A percentile compares a stretch with the other conserved stretches of the same genome.
phyloP scores from a whole-genome alignment of 2,329 filamentous ascomycete species.

The Fusarium duplospermum region DNA sequence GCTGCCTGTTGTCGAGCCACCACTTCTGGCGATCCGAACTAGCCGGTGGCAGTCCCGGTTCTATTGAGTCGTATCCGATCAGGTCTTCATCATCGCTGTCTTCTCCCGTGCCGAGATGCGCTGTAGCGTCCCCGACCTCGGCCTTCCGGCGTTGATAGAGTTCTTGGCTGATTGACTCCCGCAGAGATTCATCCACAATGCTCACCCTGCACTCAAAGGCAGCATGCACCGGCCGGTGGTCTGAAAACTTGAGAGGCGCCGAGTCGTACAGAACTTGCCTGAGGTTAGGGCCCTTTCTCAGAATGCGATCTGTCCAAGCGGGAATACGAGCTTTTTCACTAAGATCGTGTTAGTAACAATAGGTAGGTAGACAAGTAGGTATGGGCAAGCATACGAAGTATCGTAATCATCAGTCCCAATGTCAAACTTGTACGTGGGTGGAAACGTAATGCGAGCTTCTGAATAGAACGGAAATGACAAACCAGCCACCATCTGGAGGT shows the following conservation, averaged over 20 bases:
- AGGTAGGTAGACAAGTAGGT: neutral
- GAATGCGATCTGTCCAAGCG: constrained; percentile 95
- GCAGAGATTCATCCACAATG: constrained; percentile 79
- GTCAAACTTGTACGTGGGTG: constrained; percentile 96
- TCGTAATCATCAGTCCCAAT: constrained; percentile 90
- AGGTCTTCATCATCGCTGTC: constrained; percentile 83
- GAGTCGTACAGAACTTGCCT: constrained; percentile 85
- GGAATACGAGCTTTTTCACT: constrained; percentile 94
- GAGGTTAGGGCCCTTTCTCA: constrained; percentile 86
- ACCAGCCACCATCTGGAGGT: constrained; percentile 95
- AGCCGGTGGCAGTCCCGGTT: constrained; percentile 78
- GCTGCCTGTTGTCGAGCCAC: constrained; percentile 78
- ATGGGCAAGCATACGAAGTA: constrained; percentile 73
- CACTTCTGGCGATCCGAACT: constrained; percentile 77
- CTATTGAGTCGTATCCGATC: constrained; percentile 83
- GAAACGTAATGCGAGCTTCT: constrained; percentile 87
- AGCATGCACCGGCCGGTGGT: constrained; percentile 95
- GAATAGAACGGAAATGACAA: constrained; percentile 92
- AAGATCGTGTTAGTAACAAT: constrained; percentile 25
- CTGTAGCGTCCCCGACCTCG: constrained; percentile 73
- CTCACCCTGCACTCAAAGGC: constrained; percentile 86
- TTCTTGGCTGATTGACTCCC: constrained; percentile 77
- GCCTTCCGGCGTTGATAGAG: constrained; percentile 78
- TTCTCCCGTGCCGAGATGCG: constrained; percentile 62
- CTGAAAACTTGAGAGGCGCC: constrained; percentile 88